These are phyloP conservation scores for Pichia scutulata DNA, from an alignment of 805 yeast genomes.

Conservation along the genomic window DNA sequence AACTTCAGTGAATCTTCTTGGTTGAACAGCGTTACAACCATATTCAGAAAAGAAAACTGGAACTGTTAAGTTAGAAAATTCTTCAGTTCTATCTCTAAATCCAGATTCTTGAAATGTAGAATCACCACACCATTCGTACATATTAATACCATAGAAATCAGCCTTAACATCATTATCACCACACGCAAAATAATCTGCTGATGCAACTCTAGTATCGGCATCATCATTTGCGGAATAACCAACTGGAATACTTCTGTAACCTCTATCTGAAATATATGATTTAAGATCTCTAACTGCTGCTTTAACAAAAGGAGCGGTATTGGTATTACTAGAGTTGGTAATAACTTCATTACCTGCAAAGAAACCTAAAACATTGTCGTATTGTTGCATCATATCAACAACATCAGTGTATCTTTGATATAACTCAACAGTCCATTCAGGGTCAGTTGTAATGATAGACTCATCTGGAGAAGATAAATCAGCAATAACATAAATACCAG, in stretches of 20 bases:
- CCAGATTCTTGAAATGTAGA: slow-evolving; percentile 57
- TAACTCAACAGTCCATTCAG: slow-evolving; percentile 68
- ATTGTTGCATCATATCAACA: slow-evolving; percentile 69
- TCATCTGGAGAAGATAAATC: slow-evolving; percentile 81
- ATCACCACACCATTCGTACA: slow-evolving; percentile 83
- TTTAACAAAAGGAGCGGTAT: slow-evolving; percentile 89
- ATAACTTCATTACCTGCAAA: slow-evolving; percentile 98
- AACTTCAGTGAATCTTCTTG: slow-evolving; percentile 74
- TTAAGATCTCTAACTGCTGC: slow-evolving; percentile 92
- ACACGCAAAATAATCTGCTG: slow-evolving; percentile 84
- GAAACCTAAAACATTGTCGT: slow-evolving; percentile 82
- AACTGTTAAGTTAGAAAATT: slow-evolving; percentile 62
- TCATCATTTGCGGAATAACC: slow-evolving; percentile 94
- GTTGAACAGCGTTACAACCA: slow-evolving; percentile 71
- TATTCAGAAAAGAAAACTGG: slow-evolving; percentile 85
- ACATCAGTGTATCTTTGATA: slow-evolving; percentile 75
- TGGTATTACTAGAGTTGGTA: slow-evolving; percentile 74
- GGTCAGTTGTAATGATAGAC: slow-evolving; percentile 71
- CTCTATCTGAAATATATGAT: slow-evolving; percentile 55
- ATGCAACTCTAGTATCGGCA: slow-evolving; percentile 61
- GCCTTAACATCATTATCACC: slow-evolving; percentile 59
- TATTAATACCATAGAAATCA: slow-evolving; percentile 79
- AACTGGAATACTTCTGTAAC: slow-evolving; percentile 77
- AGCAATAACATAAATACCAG: slow-evolving; percentile 86
- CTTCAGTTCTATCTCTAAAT: slow-evolving; percentile 61